These are phyloP conservation scores for Ophiobolus disseminans DNA, from an alignment of 2,329 filamentous ascomycete species.

Conservation along the genomic window DNA sequence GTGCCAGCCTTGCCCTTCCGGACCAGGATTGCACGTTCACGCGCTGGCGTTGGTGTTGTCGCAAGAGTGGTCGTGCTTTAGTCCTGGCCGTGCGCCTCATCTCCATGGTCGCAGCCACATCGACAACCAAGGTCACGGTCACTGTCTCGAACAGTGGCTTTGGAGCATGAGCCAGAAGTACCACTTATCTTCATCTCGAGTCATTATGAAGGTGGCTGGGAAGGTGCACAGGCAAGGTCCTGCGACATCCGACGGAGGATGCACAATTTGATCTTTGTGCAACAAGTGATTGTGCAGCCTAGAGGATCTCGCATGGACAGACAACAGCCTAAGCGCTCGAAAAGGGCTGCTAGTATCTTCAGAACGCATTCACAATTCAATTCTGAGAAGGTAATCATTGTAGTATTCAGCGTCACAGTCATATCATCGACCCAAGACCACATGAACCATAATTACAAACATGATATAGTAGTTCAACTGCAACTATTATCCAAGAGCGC, in stretches of 20 bases:
- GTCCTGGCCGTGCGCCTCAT: constrained; percentile 6
- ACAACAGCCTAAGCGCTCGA: no score
- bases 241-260: no score
- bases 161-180: background rate
- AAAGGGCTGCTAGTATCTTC: no score
- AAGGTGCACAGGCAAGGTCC: no score
- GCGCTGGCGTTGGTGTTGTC: no score
- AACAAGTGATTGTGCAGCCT: no score
- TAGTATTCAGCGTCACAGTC: constrained; percentile 21
- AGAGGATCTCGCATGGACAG: no score
- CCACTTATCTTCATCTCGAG: no score
- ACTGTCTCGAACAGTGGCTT: background rate
- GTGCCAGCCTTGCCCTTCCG: constrained; percentile 13
- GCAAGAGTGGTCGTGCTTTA: constrained; percentile 2
- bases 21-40: constrained; percentile 14
- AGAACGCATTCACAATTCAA: no score
- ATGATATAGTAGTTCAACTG: constrained; percentile 21
- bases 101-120: constrained; percentile 2
- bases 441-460: constrained; percentile 33
- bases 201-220: no score
- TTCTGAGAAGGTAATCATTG: constrained; percentile 26
- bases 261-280: no score
- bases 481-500: constrained; percentile 21
- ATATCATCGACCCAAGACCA: constrained; percentile 9
- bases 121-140: background rate